A percentile compares a stretch with the other conserved stretches of the same genome.
Conservation (phyloP, 2,329 filamentous ascomycete genomes). For the Cladosporium sp. region DNA sequence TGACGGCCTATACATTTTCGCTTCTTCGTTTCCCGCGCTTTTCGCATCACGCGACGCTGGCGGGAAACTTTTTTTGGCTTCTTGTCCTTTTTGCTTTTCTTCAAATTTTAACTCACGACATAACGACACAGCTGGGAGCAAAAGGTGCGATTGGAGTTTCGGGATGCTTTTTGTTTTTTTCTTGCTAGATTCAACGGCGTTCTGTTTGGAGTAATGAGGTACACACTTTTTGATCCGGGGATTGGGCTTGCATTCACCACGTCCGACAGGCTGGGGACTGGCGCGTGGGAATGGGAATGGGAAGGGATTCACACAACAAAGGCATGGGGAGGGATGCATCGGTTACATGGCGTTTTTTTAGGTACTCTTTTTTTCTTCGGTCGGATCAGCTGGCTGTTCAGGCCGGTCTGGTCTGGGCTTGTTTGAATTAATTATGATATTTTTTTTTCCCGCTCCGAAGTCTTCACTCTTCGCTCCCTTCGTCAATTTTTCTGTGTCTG, state of each 20-base stretch:
- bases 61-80: not conserved
- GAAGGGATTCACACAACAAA: not conserved
- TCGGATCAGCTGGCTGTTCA: too few relatives aligned
- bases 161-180: not conserved
- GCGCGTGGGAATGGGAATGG: not conserved
- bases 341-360: not conserved
- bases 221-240: not conserved
- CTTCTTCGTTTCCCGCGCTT: not conserved
- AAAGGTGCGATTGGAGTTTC: not conserved
- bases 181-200: not conserved
- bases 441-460: too few relatives aligned
- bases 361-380: not conserved
- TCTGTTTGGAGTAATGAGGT: not conserved
- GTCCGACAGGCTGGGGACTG: conserved; percentile 11
- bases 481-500: too few relatives aligned
- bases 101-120: not conserved
- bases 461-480: too few relatives aligned
- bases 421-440: too few relatives aligned
- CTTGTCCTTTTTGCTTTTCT: conserved; percentile 1
- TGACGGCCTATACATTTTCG: conserved; percentile 5
- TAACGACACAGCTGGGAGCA: not conserved
- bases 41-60: not conserved
- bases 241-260: not conserved
- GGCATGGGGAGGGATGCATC: not conserved
- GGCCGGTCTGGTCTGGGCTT: too few relatives aligned